Evolutionary conservation across 2,329 filamentous ascomycete genomes (phyloP).

Genomic region (Beauveria brongniartii): DNA sequence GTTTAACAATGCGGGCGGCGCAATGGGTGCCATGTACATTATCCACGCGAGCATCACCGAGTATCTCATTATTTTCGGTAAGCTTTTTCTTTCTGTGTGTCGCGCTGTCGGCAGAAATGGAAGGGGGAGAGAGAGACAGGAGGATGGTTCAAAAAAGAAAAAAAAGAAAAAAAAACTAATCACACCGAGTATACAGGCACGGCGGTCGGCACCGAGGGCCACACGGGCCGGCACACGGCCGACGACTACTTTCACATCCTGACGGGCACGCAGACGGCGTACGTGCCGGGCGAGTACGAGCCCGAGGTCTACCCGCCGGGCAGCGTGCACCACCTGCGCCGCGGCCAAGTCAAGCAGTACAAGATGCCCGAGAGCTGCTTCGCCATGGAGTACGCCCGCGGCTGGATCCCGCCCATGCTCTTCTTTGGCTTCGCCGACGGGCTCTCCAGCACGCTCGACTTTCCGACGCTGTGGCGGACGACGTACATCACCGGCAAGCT

Average conservation of each 20-base stretch:
- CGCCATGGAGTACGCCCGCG: constrained; percentile 74
- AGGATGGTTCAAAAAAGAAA: background rate
- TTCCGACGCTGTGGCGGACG: constrained; percentile 79
- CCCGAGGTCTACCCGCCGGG: constrained; percentile 64
- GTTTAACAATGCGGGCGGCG: constrained; percentile 86
- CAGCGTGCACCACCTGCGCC: constrained; percentile 60
- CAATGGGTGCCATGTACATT: constrained; percentile 88
- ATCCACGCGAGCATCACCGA: constrained; percentile 86
- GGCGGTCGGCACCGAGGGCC: constrained; percentile 76
- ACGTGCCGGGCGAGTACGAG: constrained; percentile 58
- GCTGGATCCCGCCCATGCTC: constrained; percentile 91
- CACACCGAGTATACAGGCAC: constrained; percentile 38
- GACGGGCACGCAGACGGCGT: constrained; percentile 66
- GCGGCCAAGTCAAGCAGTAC: constrained; percentile 74
- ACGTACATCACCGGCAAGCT: constrained; percentile 62
- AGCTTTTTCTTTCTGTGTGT: constrained; percentile 1
- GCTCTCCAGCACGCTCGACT: constrained; percentile 71
- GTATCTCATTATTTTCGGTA: constrained; percentile 79
- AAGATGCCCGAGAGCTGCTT: constrained; percentile 70
- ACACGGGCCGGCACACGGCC: constrained; percentile 80
- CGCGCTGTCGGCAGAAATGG: no score
- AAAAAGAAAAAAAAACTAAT: background rate
- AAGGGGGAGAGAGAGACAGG: background rate
- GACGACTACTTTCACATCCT: constrained; percentile 96
- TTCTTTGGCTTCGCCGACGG: constrained; percentile 83